Percentiles rank a stretch among this genome's conserved stretches.
Evolutionary conservation across 2,329 filamentous ascomycete genomes (phyloP).

Genomic region (Dactylellina cionopaga): DNA sequence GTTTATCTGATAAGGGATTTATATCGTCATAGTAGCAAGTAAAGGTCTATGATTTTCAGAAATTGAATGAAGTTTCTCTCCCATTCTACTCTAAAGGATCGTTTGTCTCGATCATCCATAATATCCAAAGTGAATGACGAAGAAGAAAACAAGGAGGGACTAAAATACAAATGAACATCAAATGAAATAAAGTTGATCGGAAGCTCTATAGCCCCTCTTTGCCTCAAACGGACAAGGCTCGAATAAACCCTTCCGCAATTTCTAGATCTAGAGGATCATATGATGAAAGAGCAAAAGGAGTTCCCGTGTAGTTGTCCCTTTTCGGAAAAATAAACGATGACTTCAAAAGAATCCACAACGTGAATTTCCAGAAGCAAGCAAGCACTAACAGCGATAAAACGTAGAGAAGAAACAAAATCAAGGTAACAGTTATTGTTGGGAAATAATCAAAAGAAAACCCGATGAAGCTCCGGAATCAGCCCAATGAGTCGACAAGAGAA

Average conservation of each 20-base stretch:
- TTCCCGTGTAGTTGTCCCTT: too few relatives aligned
- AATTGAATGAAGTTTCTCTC: conserved; percentile 13
- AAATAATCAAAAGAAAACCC: conserved; percentile 13
- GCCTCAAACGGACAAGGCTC: too few relatives aligned
- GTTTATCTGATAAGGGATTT: too few relatives aligned
- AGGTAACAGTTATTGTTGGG: neutral
- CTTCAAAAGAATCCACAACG: too few relatives aligned
- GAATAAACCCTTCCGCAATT: too few relatives aligned
- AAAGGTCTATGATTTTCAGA: neutral
- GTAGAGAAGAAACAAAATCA: conserved; percentile 1
- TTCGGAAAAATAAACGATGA: too few relatives aligned
- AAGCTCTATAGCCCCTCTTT: too few relatives aligned
- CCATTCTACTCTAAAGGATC: conserved; percentile 48
- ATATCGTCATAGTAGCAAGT: too few relatives aligned
- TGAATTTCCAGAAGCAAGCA: too few relatives aligned
- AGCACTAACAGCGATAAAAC: too few relatives aligned
- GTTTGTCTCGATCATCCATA: conserved; percentile 38
- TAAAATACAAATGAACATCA: conserved; percentile 5
- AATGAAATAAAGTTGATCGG: neutral
- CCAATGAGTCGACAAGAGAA: conserved; percentile 11
- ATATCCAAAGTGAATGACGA: conserved; percentile 30
- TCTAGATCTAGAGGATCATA: too few relatives aligned
- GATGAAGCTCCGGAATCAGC: conserved; percentile 28
- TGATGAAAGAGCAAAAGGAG: too few relatives aligned
- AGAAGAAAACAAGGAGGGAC: neutral